phyloP scores from a whole-genome alignment of 2,329 filamentous ascomycete genomes.

The Trichophyton schoenleinii region DNA sequence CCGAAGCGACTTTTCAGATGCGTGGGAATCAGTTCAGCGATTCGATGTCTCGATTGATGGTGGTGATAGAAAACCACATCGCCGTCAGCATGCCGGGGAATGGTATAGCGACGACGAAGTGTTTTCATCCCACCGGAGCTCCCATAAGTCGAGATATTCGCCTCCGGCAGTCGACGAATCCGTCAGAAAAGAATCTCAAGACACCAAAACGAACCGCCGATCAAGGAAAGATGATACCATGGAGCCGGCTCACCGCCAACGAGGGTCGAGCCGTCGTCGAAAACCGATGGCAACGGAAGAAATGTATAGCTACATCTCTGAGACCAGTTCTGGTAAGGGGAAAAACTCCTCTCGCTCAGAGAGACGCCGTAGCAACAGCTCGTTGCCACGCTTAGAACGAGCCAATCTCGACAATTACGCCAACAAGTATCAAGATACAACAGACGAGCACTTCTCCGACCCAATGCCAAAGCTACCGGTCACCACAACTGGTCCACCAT shows the following conservation, averaged over 20 bases:
- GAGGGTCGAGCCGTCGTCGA: neutral
- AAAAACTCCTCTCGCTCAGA: neutral
- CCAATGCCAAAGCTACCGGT: neutral
- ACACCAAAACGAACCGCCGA: neutral
- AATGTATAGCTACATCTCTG: neutral
- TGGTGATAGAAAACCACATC: neutral
- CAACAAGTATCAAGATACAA: neutral
- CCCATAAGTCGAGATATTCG: neutral
- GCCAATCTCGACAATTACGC: neutral
- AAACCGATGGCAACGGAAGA: neutral
- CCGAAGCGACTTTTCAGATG: neutral
- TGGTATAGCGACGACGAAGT: conserved; percentile 15
- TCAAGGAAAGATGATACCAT: neutral
- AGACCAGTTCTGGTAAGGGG: neutral
- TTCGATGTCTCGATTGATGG: neutral
- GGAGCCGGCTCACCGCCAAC: neutral
- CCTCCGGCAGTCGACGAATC: neutral
- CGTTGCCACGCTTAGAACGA: neutral
- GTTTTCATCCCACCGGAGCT: conserved; percentile 5
- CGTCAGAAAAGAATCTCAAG: neutral
- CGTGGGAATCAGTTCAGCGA: neutral
- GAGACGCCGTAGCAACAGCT: conserved; percentile 1
- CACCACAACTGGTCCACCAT: neutral
- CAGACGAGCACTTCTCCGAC: neutral
- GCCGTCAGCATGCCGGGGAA: conserved; percentile 4